These are phyloP conservation scores for Sporisorium graminicola DNA, from an alignment of 1,284 basidiomycete species.

Conservation along the genomic window DNA sequence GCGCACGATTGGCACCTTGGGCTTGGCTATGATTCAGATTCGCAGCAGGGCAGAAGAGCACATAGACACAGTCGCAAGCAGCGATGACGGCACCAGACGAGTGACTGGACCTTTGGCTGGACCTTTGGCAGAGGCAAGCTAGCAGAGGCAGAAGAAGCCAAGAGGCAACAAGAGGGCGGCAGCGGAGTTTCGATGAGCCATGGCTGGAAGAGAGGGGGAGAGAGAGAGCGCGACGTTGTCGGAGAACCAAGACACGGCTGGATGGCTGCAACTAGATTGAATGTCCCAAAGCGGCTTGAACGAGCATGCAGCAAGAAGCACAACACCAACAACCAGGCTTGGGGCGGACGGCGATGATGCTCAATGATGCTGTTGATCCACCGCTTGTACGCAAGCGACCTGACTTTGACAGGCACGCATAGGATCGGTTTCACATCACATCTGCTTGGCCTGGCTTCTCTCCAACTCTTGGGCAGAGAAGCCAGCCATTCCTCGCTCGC, in stretches of 20 bases:
- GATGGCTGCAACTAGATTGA: not conserved
- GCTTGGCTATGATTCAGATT: conserved; percentile 16
- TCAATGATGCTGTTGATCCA: conserved; percentile 2
- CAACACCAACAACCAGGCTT: no score
- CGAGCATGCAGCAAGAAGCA: no score
- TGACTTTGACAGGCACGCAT: conserved; percentile 12
- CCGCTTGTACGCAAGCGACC: not conserved
- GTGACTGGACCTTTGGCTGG: not conserved
- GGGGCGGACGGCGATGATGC: no score
- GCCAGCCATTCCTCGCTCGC: not conserved
- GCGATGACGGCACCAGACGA: conserved; percentile 3
- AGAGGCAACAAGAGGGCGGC: not conserved
- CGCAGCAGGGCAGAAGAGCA: not conserved
- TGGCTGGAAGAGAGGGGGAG: not conserved
- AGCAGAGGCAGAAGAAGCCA: no score
- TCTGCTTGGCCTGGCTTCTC: not conserved
- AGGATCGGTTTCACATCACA: not conserved
- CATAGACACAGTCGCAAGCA: not conserved
- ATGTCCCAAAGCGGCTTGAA: not conserved
- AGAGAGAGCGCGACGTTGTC: not conserved
- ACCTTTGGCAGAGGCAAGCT: no score
- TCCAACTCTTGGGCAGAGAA: not conserved
- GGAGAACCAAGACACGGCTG: not conserved
- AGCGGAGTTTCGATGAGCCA: not conserved
- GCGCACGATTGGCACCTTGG: not conserved